Evolutionary conservation across 768 basidiomycete genomes (phyloP).

Genomic region (Termitomyces sp.): DNA sequence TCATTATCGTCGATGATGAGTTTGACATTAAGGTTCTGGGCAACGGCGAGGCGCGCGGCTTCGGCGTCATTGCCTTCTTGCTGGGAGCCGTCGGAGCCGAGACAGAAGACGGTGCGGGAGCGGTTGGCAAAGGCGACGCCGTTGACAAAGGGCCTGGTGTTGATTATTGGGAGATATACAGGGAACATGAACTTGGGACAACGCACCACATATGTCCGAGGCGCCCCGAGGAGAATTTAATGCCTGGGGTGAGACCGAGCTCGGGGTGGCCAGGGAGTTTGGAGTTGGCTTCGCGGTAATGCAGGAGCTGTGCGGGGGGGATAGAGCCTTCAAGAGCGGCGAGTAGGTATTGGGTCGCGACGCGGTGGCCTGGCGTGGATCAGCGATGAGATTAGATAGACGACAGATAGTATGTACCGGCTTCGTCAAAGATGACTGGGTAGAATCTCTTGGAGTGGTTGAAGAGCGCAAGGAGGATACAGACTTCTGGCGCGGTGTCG

Average conservation of each 20-base stretch:
- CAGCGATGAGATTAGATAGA: background rate
- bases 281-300: constrained; percentile 82
- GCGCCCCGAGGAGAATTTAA: constrained; percentile 92
- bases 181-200: background rate
- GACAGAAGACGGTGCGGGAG: constrained; percentile 71
- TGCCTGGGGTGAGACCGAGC: constrained; percentile 84
- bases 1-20: constrained; percentile 87
- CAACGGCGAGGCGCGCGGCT: constrained; percentile 82
- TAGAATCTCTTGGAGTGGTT: constrained; percentile 56
- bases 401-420: constrained; percentile 42
- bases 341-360: constrained; percentile 85
- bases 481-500: constrained; percentile 82
- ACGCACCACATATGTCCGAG: constrained; percentile 82
- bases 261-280: constrained; percentile 89
- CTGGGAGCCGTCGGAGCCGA: constrained; percentile 88
- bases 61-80: constrained; percentile 92
- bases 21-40: constrained; percentile 79
- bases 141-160: constrained; percentile 64
- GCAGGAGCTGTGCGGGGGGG: constrained; percentile 70
- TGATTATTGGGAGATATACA: background rate
- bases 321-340: constrained; percentile 70
- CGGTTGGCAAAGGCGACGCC: constrained; percentile 78
- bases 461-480: constrained; percentile 71
- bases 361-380: constrained; percentile 62
- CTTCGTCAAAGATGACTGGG: constrained; percentile 76